phyloP scores from a whole-genome alignment of 2,329 filamentous ascomycete species.

The Cladosporium colombiae region DNA sequence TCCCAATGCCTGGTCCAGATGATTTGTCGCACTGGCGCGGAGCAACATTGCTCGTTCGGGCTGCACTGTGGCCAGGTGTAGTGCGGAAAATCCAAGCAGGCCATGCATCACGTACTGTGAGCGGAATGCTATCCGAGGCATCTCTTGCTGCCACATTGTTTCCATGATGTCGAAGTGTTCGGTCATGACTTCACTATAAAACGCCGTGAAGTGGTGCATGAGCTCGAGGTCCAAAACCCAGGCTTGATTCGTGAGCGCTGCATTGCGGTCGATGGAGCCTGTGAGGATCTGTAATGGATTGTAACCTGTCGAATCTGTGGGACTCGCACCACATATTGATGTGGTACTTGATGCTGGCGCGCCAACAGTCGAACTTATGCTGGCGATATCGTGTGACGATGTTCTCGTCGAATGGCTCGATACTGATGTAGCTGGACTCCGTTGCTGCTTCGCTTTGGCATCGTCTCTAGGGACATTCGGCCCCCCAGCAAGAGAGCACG shows the following conservation, averaged over 20 bases:
- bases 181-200: conserved; percentile 25
- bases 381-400: conserved; percentile 23
- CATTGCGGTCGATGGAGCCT: conserved; percentile 29
- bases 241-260: conserved; percentile 25
- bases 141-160: conserved; percentile 32
- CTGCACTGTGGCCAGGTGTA: conserved; percentile 33
- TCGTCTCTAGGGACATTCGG: conserved; percentile 34
- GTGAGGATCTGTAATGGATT: conserved; percentile 30
- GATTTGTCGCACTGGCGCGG: conserved; percentile 33
- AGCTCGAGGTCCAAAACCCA: conserved; percentile 35
- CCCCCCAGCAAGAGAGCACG: conserved; percentile 36
- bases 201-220: conserved; percentile 33
- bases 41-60: conserved; percentile 28
- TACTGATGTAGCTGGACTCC: conserved; percentile 27
- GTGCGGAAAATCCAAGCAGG: conserved; percentile 33
- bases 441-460: conserved; percentile 26
- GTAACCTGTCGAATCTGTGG: conserved; percentile 12
- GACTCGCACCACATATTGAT: conserved; percentile 5
- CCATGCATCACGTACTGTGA: conserved; percentile 35
- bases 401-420: conserved; percentile 24
- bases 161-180: conserved; percentile 28
- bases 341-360: conserved; percentile 22
- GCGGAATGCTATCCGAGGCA: conserved; percentile 32
- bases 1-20: conserved; percentile 34
- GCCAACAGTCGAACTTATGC: conserved; percentile 10